These are phyloP conservation scores for Aspergillus sp. DNA, from an alignment of 2,329 filamentous ascomycete species.

Conservation along the genomic window DNA sequence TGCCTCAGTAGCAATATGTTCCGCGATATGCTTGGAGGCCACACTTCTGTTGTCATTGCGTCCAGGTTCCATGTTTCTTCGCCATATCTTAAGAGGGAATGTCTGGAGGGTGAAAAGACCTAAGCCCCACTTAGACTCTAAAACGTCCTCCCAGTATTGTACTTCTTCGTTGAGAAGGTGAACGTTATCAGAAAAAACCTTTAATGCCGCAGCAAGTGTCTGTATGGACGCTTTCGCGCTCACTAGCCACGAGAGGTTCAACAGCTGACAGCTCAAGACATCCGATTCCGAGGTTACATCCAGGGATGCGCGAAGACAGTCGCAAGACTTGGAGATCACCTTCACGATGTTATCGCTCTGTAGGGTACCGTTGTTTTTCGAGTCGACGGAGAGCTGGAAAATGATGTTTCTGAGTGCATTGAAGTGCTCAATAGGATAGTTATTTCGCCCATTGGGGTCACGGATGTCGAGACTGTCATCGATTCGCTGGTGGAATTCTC, in stretches of 20 bases:
- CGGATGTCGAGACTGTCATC: constrained; percentile 24
- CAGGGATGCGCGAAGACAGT: background rate
- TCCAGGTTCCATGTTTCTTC: constrained; percentile 60
- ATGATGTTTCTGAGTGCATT: constrained; percentile 65
- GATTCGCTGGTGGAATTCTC: constrained; percentile 53
- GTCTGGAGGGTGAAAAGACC: constrained; percentile 84
- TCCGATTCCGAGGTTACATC: constrained; percentile 15
- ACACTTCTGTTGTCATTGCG: constrained; percentile 39
- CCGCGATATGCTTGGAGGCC: constrained; percentile 31
- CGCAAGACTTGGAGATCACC: constrained; percentile 56
- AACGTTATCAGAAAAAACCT: constrained; percentile 76
- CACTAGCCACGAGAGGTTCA: constrained; percentile 85
- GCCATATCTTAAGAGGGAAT: constrained; percentile 72
- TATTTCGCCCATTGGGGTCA: constrained; percentile 2
- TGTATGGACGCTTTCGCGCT: constrained; percentile 91
- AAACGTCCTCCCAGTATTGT: constrained; percentile 92
- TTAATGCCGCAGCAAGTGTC: constrained; percentile 77
- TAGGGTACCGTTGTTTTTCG: constrained; percentile 64
- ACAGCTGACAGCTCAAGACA: constrained; percentile 56
- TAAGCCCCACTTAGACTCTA: constrained; percentile 75
- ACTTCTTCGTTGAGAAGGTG: constrained; percentile 82
- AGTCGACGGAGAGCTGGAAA: constrained; percentile 68
- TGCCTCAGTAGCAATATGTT: constrained; percentile 13
- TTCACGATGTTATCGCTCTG: constrained; percentile 58
- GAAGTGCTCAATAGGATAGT: constrained; percentile 28